phyloP scores from a whole-genome alignment of 2,329 filamentous ascomycete genomes.

The Dactylellina leptospora region DNA sequence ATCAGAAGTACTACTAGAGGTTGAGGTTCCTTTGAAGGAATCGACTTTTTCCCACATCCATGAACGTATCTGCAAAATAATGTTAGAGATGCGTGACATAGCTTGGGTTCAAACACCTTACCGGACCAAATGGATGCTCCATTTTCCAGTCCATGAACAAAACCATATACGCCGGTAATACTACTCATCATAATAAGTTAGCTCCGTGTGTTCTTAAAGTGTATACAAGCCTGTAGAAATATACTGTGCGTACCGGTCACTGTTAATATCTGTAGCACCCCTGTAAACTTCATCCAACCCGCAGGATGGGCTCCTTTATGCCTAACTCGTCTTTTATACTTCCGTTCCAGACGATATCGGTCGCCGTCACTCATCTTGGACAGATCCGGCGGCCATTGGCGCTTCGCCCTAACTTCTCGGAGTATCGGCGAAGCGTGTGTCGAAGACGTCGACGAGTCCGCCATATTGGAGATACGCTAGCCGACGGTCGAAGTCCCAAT shows the following conservation, averaged over 20 bases:
- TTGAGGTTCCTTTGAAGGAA: not conserved
- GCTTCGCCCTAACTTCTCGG: slow-evolving; percentile 33
- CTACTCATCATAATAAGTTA: not conserved
- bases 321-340: slow-evolving; percentile 39
- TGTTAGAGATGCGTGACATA: not conserved
- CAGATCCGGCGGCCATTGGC: slow-evolving; percentile 46
- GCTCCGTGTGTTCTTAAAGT: not conserved
- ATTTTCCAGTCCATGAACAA: slow-evolving; percentile 48
- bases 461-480: slow-evolving; percentile 14
- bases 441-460: slow-evolving; percentile 10
- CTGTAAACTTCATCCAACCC: slow-evolving; percentile 50
- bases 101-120: not conserved
- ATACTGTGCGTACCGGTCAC: slow-evolving; percentile 33
- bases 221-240: not conserved
- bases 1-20: not conserved
- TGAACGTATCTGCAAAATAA: slow-evolving; percentile 13
- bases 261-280: slow-evolving; percentile 39
- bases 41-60: slow-evolving; percentile 50
- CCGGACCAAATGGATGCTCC: slow-evolving; percentile 45
- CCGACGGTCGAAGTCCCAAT: not conserved
- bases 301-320: slow-evolving; percentile 11
- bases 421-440: slow-evolving; percentile 22
- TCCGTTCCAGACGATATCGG: slow-evolving; percentile 41
- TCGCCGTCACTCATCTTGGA: slow-evolving; percentile 42
- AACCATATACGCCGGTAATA: slow-evolving; percentile 46